Evolutionary conservation across 495 filamentous ascomycete genomes (phyloP).

Genomic region (Xylaria scruposa): DNA sequence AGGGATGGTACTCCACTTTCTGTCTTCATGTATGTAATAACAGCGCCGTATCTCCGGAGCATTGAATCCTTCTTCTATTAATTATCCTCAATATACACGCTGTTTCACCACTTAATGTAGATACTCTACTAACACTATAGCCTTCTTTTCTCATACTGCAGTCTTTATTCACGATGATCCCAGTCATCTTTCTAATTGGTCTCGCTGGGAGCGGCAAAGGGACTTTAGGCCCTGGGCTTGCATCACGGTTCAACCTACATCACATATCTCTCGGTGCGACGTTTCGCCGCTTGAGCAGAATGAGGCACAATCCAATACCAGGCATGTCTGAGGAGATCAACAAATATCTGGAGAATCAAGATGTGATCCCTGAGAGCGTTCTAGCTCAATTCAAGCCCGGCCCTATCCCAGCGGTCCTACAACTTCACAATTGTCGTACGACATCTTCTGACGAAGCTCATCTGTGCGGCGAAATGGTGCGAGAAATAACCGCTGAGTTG

Average conservation of each 20-base stretch:
- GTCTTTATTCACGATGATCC: not conserved
- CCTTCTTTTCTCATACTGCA: not conserved
- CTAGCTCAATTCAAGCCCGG: not conserved
- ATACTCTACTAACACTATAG: not conserved
- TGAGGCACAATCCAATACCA: not conserved
- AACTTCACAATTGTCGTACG: not conserved
- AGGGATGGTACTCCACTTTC: no score
- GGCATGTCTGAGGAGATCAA: not conserved
- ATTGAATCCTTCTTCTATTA: no score
- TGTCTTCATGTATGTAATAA: no score
- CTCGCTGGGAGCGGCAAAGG: not conserved
- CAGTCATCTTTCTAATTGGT: slow-evolving; percentile 7
- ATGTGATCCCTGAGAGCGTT: not conserved
- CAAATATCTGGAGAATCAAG: not conserved
- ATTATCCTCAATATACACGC: no score
- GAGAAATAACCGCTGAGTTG: not conserved
- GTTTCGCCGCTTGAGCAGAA: not conserved
- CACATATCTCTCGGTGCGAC: not conserved
- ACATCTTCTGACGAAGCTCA: not conserved
- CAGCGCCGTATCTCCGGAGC: no score
- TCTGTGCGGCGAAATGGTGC: not conserved
- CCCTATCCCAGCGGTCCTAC: not conserved
- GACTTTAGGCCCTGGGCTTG: not conserved
- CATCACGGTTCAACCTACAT: not conserved
- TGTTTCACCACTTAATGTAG: no score